Percentiles rank a stretch among this genome's conserved stretches.
Evolutionary conservation across 116 monocot species (phyloP).

Genomic region (Phalaenopsis hybrid): DNA sequence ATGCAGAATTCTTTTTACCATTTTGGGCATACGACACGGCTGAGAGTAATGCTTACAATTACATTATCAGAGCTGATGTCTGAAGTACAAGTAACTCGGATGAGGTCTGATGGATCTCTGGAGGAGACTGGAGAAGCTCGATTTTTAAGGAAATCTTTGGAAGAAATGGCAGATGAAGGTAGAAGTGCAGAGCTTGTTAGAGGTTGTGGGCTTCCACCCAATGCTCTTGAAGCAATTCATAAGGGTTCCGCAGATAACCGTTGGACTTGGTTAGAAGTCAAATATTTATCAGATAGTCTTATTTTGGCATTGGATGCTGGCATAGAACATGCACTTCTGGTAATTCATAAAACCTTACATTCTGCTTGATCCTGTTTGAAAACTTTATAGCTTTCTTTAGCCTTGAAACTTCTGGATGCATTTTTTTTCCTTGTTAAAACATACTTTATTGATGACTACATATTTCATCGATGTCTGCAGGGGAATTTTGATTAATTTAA

Average conservation of each 20-base stretch:
- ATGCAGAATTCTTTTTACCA: conserved; percentile 80
- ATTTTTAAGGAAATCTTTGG: conserved; percentile 78
- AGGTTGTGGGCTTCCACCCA: conserved; percentile 63
- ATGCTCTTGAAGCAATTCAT: conserved; percentile 60
- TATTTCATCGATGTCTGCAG: no score
- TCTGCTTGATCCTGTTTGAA: background rate
- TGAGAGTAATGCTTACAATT: conserved; percentile 95
- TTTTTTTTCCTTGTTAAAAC: background rate
- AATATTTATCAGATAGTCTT: conserved; percentile 67
- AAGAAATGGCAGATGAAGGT: conserved; percentile 83
- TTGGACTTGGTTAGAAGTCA: conserved; percentile 91
- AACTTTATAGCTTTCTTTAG: background rate
- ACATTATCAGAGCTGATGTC: conserved; percentile 98
- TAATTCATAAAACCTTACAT: conserved; percentile 25
- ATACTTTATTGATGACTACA: background rate
- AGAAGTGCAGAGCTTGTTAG: conserved; percentile 35
- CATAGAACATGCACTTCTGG: conserved; percentile 85
- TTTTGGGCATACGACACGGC: conserved; percentile 71
- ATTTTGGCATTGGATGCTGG: conserved; percentile 96
- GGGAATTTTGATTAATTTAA: no score
- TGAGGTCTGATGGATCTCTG: conserved; percentile 91
- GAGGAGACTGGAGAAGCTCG: conserved; percentile 98
- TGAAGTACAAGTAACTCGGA: conserved; percentile 97
- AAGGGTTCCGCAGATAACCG: conserved; percentile 56
- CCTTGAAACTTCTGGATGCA: background rate